Base-by-base conservation (phyloP, 768 basidiomycete genomes). In the Cystobasidium ongulense region DNA sequence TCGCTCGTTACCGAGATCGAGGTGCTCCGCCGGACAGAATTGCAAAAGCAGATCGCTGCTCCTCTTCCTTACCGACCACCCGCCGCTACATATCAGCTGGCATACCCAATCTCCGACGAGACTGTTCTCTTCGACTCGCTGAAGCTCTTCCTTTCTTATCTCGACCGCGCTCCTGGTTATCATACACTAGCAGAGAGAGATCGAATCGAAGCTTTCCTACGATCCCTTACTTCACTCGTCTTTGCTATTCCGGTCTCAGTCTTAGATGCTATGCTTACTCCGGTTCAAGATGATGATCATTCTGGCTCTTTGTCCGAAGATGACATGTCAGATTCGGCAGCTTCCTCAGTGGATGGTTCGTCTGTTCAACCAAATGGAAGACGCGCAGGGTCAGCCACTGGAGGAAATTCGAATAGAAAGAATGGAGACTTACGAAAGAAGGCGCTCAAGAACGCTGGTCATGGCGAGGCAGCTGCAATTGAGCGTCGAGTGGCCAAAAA, bases 141-240 rank as follows among this genome's bases (percentile, higher is more conserved):
- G 80, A 92, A 92, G 83, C 85, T 99, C 82, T 86, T 94, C 75
- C 89, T 90, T 80, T 88, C 88, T 17, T 97, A 91, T 83, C 85
- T 99, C 77, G 95, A 97, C 78, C 91, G 89, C 79, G 89, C 89
- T 59, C 72, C 62, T 25, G 74, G 74, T 27, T 41, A 46, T 25
- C 68, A 91, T 81, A 89, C 87, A 73, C 81, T 85, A 7, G 84
- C 85, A 64, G 95, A 98, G 82, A 87, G 92, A 54, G 87, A 90
- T 54, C 84, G 86, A 35, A 87, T 97, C 50, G 96, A 97, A 80
- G 85, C 85, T 61, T 94, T 94, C 82, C 83, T 99, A 36, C 86
- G 90, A 39, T 83, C 86, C 11, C 93, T 98, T 80, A 84, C 53
- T 31, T 71, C 68, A 11, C 62, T 76, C 52, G 53, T 74, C 23